phyloP scores from a whole-genome alignment of 2,329 filamentous ascomycete species.

The Penicillium sp. region DNA sequence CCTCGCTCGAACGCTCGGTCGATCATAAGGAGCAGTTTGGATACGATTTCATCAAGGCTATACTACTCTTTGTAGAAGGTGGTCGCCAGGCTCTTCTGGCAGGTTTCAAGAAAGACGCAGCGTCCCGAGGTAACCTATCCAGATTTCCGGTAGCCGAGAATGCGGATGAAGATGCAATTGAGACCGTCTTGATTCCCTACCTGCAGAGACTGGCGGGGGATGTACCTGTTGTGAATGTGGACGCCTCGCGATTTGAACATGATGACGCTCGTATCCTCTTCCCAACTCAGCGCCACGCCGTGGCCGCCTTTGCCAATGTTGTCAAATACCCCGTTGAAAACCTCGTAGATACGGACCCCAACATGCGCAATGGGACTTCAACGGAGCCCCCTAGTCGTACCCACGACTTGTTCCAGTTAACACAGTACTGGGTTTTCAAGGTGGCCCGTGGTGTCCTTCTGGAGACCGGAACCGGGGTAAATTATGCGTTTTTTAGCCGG shows the following conservation, averaged over 20 bases:
- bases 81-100: constrained; percentile 48
- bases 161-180: constrained; percentile 47
- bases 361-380: too few relatives aligned
- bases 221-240: constrained; percentile 47
- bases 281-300: constrained; percentile 46
- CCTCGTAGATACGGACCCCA: too few relatives aligned
- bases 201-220: constrained; percentile 47
- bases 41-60: constrained; percentile 58
- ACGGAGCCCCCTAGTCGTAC: too few relatives aligned
- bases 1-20: too few relatives aligned
- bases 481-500: too few relatives aligned
- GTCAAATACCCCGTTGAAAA: constrained; percentile 47
- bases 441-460: too few relatives aligned
- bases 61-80: constrained; percentile 54
- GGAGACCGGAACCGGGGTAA: too few relatives aligned
- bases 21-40: too few relatives aligned
- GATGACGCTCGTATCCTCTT: constrained; percentile 49
- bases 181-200: constrained; percentile 52
- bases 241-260: constrained; percentile 51
- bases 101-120: constrained; percentile 49
- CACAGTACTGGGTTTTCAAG: too few relatives aligned
- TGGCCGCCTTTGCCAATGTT: constrained; percentile 49
- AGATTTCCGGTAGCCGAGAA: constrained; percentile 47
- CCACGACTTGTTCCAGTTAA: too few relatives aligned
- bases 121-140: constrained; percentile 31